phyloP scores from a whole-genome alignment of 169 alveolate species.

The Theileria orientalis region DNA sequence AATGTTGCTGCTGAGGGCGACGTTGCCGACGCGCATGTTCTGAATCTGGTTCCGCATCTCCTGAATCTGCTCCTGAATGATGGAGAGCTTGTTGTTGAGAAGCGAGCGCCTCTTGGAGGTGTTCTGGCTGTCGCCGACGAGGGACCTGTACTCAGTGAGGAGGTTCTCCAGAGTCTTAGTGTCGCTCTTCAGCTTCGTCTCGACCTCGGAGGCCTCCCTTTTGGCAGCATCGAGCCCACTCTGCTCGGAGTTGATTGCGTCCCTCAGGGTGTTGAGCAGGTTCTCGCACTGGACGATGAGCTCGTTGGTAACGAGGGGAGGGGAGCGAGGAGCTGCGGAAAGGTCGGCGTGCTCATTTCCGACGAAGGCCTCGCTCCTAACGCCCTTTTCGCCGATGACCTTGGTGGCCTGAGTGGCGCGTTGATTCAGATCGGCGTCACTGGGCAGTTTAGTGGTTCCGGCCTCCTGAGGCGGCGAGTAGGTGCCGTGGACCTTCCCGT shows the following conservation, averaged over 20 bases:
- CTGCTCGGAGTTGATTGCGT: conserved; percentile 4
- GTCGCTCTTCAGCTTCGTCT: conserved; percentile 17
- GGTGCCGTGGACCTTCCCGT: neutral
- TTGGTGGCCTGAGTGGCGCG: neutral
- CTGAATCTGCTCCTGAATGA: conserved; percentile 19
- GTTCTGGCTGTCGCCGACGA: conserved; percentile 16
- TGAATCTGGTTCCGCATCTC: conserved; percentile 20
- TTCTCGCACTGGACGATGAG: conserved; percentile 13
- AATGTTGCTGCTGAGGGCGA: conserved; percentile 12
- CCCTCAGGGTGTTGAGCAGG: conserved; percentile 13
- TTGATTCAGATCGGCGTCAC: neutral
- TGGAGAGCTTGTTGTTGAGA: conserved; percentile 5
- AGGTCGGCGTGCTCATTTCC: neutral
- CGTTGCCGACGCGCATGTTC: conserved; percentile 3
- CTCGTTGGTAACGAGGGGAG: neutral
- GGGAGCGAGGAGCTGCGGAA: neutral
- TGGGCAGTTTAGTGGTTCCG: neutral
- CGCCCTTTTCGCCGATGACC: conserved; percentile 8
- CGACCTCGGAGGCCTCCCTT: neutral
- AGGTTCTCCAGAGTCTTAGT: conserved; percentile 18
- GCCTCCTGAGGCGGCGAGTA: neutral
- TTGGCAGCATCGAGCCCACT: neutral
- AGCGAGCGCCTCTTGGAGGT: conserved; percentile 4
- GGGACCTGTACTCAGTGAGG: conserved; percentile 8
- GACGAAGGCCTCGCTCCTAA: neutral